Evolutionary conservation across 2,329 filamentous ascomycete genomes (phyloP).

Genomic region (Purpureocillium lavendulum): DNA sequence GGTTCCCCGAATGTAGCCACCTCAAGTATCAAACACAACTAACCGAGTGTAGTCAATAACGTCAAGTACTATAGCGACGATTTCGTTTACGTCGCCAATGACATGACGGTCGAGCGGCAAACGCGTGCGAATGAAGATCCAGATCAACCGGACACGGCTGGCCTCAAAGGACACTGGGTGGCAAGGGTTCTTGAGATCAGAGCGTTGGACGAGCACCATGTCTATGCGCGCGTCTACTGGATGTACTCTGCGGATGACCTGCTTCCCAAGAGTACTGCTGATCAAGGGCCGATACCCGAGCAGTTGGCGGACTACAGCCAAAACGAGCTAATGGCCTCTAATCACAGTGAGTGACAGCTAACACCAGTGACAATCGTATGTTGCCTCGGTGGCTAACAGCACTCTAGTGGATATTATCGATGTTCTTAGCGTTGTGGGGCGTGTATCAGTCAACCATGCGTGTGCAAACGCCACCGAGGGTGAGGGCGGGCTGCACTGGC

Average conservation of each 20-base stretch:
- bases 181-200: slow-evolving; percentile 2
- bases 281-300: too few species aligned
- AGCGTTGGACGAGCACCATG: background rate
- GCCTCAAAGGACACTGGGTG: background rate
- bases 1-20: background rate
- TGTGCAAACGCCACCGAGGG: too few species aligned
- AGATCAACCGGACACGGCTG: background rate
- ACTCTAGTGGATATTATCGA: slow-evolving; percentile 62
- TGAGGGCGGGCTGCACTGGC: too few species aligned
- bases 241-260: background rate
- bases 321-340: slow-evolving; percentile 62
- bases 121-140: too few species aligned
- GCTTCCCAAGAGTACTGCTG: background rate
- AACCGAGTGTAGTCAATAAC: background rate
- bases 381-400: too few species aligned
- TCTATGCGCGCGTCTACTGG: slow-evolving; percentile 2
- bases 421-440: slow-evolving; percentile 58
- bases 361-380: too few species aligned
- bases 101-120: too few species aligned
- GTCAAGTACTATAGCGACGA: background rate
- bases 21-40: too few species aligned
- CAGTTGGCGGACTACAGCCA: slow-evolving; percentile 62
- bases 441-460: slow-evolving; percentile 43
- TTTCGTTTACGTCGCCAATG: background rate
- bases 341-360: slow-evolving; percentile 48